Percentiles rank a stretch among this genome's conserved stretches.
These are phyloP conservation scores for Pyropia haitanensis DNA, from an alignment of 23 red algal species.

Conservation along the genomic window DNA sequence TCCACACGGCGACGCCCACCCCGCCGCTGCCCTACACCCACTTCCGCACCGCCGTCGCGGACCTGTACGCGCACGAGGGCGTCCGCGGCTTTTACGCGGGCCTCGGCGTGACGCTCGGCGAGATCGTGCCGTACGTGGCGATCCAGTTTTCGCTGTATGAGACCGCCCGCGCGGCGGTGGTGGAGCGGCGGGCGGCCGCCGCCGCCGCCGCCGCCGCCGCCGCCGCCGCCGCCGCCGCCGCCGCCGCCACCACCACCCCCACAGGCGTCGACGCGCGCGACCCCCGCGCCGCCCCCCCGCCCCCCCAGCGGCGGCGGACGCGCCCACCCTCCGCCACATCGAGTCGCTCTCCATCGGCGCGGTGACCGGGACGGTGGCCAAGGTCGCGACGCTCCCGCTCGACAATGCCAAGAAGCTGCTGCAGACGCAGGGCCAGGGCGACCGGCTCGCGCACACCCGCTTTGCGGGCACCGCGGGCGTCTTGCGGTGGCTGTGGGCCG, in stretches of 20 bases:
- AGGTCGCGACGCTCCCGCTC: slow-evolving; percentile 66
- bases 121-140: slow-evolving; percentile 80
- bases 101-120: slow-evolving; percentile 62
- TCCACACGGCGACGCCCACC: not conserved
- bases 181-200: not conserved
- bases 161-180: slow-evolving; percentile 10
- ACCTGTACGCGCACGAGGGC: slow-evolving; percentile 43
- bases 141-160: slow-evolving; percentile 82
- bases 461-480: slow-evolving; percentile 34
- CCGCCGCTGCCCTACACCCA: slow-evolving; percentile 36
- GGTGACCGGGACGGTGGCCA: slow-evolving; percentile 37
- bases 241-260: no score
- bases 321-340: slow-evolving; percentile 5
- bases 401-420: slow-evolving; percentile 75
- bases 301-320: not conserved
- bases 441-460: not conserved
- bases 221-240: no score
- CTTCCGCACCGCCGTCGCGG: slow-evolving; percentile 26
- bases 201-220: no score
- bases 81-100: slow-evolving; percentile 88
- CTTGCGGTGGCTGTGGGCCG: slow-evolving; percentile 13
- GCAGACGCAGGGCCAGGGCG: slow-evolving; percentile 52
- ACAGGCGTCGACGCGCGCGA: no score
- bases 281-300: not conserved
- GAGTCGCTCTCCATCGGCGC: slow-evolving; percentile 54